phyloP scores from a whole-genome alignment of 2,329 filamentous ascomycete species.

The Pseudocercospora fuligena region DNA sequence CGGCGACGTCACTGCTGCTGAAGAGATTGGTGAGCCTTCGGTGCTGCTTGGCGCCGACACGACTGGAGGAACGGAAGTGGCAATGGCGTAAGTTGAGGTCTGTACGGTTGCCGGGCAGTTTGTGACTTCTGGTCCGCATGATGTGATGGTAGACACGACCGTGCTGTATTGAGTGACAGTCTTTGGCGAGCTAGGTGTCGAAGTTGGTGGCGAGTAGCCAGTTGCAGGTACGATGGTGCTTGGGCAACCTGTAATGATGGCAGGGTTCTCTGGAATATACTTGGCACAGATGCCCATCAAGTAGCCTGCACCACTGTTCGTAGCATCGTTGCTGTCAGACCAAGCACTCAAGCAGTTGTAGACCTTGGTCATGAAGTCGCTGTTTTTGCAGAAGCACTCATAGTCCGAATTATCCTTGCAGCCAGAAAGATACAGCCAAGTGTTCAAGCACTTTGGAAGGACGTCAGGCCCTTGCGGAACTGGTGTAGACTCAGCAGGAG shows the following conservation, averaged over 20 bases:
- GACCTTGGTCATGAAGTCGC: slow-evolving; percentile 76
- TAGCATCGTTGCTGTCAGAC: slow-evolving; percentile 67
- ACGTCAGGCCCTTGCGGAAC: slow-evolving; percentile 64
- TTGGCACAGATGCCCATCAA: slow-evolving; percentile 89
- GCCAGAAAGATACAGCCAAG: slow-evolving; percentile 74
- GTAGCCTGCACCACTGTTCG: slow-evolving; percentile 75
- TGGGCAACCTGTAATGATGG: slow-evolving; percentile 76
- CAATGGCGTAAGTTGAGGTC: slow-evolving; percentile 24
- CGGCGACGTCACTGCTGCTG: slow-evolving; percentile 24
- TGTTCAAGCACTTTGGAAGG: slow-evolving; percentile 88
- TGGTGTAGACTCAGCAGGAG: slow-evolving; percentile 23
- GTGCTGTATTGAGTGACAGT: slow-evolving; percentile 35
- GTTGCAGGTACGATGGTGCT: slow-evolving; percentile 58
- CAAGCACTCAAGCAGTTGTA: slow-evolving; percentile 81
- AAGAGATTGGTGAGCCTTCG: slow-evolving; percentile 20
- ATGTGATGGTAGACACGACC: slow-evolving; percentile 44
- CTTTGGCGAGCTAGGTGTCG: slow-evolving; percentile 20
- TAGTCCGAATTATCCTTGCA: slow-evolving; percentile 85
- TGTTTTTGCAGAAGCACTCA: slow-evolving; percentile 83
- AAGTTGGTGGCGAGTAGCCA: slow-evolving; percentile 22
- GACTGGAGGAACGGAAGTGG: slow-evolving; percentile 25
- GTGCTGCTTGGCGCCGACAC: slow-evolving; percentile 17
- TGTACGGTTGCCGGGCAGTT: slow-evolving; percentile 41
- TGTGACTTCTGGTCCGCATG: slow-evolving; percentile 45
- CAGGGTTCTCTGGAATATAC: slow-evolving; percentile 78